A percentile compares a stretch with the other conserved stretches of the same genome.
Evolutionary conservation across 208 protist species (phyloP).

Genomic region (Sergeia podlipaevii): DNA sequence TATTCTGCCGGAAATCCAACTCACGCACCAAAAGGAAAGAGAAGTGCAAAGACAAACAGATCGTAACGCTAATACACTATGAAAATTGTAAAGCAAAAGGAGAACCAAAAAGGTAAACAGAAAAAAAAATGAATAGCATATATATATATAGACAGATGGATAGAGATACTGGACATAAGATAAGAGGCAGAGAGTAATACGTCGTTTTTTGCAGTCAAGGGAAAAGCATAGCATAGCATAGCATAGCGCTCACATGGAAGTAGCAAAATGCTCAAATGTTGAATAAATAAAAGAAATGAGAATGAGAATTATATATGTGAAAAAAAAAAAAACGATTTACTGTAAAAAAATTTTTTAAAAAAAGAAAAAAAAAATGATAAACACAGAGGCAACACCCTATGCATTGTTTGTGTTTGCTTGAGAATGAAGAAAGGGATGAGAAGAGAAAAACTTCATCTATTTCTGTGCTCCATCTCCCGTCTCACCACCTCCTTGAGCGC

Average conservation of each 20-base stretch:
- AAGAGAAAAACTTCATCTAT: no score
- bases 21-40: background rate
- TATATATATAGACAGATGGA: background rate
- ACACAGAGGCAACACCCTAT: background rate
- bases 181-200: no score
- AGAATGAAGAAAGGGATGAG: no score
- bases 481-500: no score
- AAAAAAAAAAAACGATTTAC: conserved; percentile 4
- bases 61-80: background rate
- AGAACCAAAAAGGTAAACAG: background rate
- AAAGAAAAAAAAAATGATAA: conserved; percentile 4
- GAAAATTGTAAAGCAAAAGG: conserved; percentile 1
- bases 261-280: background rate
- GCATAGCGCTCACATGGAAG: no score
- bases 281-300: conserved; percentile 1
- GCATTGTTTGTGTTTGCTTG: no score
- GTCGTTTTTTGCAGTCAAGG: no score
- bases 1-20: background rate
- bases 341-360: conserved; percentile 6
- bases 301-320: conserved; percentile 4
- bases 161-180: conserved; percentile 3
- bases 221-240: no score
- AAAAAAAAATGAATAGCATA: conserved; percentile 6
- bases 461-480: no score
- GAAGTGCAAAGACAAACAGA: background rate